These are phyloP conservation scores for Nemania diffusa DNA, from an alignment of 2,329 filamentous ascomycete genomes.

Conservation along the genomic window DNA sequence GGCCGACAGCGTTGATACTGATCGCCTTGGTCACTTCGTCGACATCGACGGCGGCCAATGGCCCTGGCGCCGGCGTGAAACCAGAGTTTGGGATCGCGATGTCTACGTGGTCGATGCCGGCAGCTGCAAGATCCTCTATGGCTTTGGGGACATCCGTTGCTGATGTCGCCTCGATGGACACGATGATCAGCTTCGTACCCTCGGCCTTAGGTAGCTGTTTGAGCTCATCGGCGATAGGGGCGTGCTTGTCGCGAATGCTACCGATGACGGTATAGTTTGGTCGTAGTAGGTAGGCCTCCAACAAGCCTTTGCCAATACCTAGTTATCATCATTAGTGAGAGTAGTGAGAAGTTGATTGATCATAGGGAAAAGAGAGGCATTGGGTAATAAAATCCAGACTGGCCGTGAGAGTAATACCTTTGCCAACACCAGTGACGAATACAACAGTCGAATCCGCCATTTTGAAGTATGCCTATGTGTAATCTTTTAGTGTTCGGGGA, in stretches of 20 bases:
- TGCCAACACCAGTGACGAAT: constrained; percentile 6
- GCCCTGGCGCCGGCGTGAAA: not conserved
- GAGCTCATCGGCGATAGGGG: not conserved
- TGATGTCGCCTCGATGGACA: constrained; percentile 19
- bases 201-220: not conserved
- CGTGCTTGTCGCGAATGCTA: constrained; percentile 11
- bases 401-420: not conserved
- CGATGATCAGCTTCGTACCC: constrained; percentile 8
- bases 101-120: constrained; percentile 16
- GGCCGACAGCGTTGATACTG: not conserved
- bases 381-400: too few species aligned
- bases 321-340: not conserved
- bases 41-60: constrained; percentile 1
- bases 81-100: constrained; percentile 19
- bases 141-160: constrained; percentile 6
- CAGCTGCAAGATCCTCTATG: not conserved
- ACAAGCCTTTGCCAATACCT: not conserved
- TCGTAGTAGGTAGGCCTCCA: not conserved
- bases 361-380: too few species aligned
- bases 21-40: not conserved
- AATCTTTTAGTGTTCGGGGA: too few species aligned
- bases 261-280: constrained; percentile 25
- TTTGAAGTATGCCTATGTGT: not conserved
- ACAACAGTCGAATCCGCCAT: constrained; percentile 8
- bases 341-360: not conserved